phyloP scores from a whole-genome alignment of 2,329 filamentous ascomycete species.

The Penicillium sp. region DNA sequence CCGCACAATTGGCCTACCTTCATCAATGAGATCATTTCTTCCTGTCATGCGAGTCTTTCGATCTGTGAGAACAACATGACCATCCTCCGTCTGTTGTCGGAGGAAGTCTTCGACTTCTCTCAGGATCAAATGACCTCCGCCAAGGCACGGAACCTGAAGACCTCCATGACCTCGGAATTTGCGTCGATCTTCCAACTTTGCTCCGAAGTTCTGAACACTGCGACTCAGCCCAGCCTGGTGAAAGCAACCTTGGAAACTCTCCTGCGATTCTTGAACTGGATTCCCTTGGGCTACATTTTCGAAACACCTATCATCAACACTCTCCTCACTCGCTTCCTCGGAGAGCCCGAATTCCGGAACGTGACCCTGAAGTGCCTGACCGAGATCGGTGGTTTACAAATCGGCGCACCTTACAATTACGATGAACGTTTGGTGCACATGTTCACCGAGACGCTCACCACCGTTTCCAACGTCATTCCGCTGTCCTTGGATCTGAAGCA shows the following conservation, averaged over 20 bases:
- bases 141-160: conserved; percentile 94
- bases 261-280: conserved; percentile 97
- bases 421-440: conserved; percentile 95
- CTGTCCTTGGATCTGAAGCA: conserved; percentile 83
- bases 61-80: conserved; percentile 99
- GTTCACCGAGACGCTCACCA: conserved; percentile 95
- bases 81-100: conserved; percentile 88
- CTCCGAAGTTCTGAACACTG: conserved; percentile 88
- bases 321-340: conserved; percentile 83
- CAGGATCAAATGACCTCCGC: conserved; percentile 98
- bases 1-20: conserved; percentile 99
- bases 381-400: conserved; percentile 91
- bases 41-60: conserved; percentile 89
- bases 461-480: conserved; percentile 89
- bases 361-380: conserved; percentile 94
- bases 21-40: conserved; percentile 98
- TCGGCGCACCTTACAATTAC: conserved; percentile 70
- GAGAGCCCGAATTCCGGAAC: conserved; percentile 92
- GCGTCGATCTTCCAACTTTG: conserved; percentile 97
- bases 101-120: conserved; percentile 98
- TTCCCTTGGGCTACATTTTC: conserved; percentile 96
- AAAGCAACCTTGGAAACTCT: conserved; percentile 96
- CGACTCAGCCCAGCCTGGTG: conserved; percentile 80
- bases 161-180: conserved; percentile 98
- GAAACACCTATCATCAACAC: conserved; percentile 96